Evolutionary conservation across 1,284 basidiomycete species (phyloP).

Genomic region (Puccinia brachypodii): DNA sequence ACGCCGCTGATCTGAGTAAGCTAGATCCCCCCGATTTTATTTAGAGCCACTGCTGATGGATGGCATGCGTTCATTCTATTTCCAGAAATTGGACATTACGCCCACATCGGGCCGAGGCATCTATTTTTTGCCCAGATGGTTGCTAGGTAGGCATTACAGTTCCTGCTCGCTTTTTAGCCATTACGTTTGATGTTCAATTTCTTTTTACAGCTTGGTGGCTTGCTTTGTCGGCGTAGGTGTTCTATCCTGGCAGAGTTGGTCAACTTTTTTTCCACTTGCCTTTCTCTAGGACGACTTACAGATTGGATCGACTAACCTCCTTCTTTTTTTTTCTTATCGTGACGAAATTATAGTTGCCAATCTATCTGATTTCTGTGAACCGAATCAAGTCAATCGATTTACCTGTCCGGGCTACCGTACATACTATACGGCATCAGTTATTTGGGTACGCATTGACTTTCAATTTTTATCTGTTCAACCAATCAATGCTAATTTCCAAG

Average conservation of each 20-base stretch:
- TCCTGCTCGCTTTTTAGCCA: not conserved
- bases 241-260: slow-evolving; percentile 44
- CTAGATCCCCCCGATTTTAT: not conserved
- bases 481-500: not conserved
- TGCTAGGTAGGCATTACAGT: slow-evolving; percentile 11
- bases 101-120: slow-evolving; percentile 32
- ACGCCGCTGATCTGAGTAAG: slow-evolving; percentile 44
- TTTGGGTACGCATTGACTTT: slow-evolving; percentile 21
- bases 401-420: slow-evolving; percentile 40
- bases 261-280: not conserved
- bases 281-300: not conserved
- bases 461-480: not conserved
- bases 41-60: not conserved
- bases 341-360: slow-evolving; percentile 20
- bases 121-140: slow-evolving; percentile 45
- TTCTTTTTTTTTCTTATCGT: not conserved
- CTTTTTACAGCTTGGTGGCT: slow-evolving; percentile 11
- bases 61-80: not conserved
- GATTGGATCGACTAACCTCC: not conserved
- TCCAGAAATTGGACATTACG: slow-evolving; percentile 47
- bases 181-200: not conserved
- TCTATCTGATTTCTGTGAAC: slow-evolving; percentile 41
- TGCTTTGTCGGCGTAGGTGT: slow-evolving; percentile 48
- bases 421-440: slow-evolving; percentile 37
- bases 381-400: slow-evolving; percentile 36